These are phyloP conservation scores for Bolboschoenoplectus hybrid DNA, from an alignment of 202 grass and related monocot species.

Conservation along the genomic window DNA sequence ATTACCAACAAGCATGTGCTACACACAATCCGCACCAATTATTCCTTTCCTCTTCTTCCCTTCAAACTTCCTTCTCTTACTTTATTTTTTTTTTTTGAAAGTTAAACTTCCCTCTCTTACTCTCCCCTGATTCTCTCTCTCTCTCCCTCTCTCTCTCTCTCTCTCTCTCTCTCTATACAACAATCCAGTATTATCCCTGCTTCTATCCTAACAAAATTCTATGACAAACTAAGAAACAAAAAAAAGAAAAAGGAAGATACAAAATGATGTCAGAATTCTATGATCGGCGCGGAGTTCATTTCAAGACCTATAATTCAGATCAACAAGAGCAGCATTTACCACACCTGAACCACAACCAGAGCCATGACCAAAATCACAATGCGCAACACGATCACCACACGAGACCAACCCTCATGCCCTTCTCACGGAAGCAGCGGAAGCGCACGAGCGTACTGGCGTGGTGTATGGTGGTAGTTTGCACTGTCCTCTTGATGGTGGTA, in stretches of 20 bases:
- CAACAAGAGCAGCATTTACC: neutral
- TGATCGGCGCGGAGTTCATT: neutral
- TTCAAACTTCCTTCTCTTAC: neutral
- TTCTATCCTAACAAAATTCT: neutral
- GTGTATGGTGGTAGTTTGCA: conserved; percentile 51
- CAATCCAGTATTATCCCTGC: neutral
- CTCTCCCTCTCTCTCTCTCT: too few relatives aligned
- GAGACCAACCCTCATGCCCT: neutral
- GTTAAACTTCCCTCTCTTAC: neutral
- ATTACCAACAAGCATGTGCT: neutral
- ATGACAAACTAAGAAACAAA: neutral
- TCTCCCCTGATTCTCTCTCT: too few relatives aligned
- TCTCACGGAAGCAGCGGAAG: neutral
- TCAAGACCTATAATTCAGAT: neutral
- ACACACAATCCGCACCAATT: neutral
- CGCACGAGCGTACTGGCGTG: neutral
- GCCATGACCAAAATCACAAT: neutral
- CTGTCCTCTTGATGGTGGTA: conserved; percentile 62
- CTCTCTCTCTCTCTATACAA: conserved; percentile 4
- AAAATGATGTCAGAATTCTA: neutral
- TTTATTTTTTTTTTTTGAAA: neutral
- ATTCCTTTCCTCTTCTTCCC: conserved; percentile 40
- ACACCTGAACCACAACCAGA: neutral
- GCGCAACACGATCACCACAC: neutral
- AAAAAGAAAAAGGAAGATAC: neutral